phyloP scores from a whole-genome alignment of 139 green algal genomes.

The Ettlia oleoabundans region DNA sequence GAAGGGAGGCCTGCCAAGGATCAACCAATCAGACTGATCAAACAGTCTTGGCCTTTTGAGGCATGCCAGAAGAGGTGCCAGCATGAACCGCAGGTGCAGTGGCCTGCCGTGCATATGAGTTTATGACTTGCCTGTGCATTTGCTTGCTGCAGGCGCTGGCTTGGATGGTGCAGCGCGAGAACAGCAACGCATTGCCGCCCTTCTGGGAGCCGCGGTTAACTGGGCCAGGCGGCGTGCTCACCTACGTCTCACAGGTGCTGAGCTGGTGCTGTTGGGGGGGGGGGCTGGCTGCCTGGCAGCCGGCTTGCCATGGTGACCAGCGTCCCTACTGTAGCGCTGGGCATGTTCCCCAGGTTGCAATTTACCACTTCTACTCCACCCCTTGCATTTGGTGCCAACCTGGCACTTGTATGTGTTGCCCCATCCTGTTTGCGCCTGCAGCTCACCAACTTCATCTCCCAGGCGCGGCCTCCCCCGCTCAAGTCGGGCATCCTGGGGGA shows the following conservation, averaged over 20 bases:
- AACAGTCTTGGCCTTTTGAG: no score
- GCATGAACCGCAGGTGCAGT: no score
- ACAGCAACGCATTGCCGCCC: constrained; percentile 62
- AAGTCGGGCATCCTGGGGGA: constrained; percentile 78
- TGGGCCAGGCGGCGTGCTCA: background rate
- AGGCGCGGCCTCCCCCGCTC: constrained; percentile 44
- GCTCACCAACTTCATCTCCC: constrained; percentile 56
- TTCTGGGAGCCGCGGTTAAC: constrained; percentile 56
- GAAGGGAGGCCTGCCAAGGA: no score
- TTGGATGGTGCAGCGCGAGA: constrained; percentile 79
- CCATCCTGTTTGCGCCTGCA: no score
- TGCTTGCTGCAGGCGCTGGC: constrained; percentile 57
- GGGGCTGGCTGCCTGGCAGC: background rate
- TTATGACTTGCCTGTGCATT: background rate
- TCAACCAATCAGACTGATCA: no score
- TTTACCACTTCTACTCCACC: no score
- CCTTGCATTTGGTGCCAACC: no score
- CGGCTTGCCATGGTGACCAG: constrained; percentile 38
- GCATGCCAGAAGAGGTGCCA: no score
- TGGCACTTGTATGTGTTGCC: no score
- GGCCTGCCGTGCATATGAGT: background rate
- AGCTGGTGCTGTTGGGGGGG: background rate
- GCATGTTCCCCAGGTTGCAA: no score
- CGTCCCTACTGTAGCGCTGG: no score
- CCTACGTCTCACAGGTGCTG: constrained; percentile 15